phyloP scores from a whole-genome alignment of 345 rosid species.

The Fremontodendron californicum region DNA sequence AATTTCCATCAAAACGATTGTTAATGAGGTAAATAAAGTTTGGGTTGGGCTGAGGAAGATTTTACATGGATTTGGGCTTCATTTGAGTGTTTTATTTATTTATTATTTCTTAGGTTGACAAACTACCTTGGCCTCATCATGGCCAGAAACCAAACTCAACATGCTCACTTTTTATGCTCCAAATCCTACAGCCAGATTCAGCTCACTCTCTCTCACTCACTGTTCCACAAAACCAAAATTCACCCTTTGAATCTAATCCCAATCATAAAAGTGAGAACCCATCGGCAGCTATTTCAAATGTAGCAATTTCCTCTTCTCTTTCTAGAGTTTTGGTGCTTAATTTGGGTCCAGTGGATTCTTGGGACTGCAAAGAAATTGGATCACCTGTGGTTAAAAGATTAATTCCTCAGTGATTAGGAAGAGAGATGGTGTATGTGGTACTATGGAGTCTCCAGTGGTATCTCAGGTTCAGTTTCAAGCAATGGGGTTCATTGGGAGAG shows the following conservation, averaged over 20 bases:
- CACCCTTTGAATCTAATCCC: constrained; percentile 16
- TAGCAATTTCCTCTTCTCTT: constrained; percentile 6
- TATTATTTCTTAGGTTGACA: no score
- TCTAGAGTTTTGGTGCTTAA: constrained; percentile 58
- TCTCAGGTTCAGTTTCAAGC: constrained; percentile 48
- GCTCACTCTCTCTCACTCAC: constrained; percentile 30
- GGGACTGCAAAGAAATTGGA: constrained; percentile 72
- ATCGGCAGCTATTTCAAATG: constrained; percentile 14
- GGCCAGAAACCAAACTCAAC: constrained; percentile 23
- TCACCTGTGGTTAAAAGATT: constrained; percentile 88
- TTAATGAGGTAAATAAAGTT: not conserved
- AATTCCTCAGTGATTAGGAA: constrained; percentile 66
- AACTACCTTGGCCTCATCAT: constrained; percentile 27
- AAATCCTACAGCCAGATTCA: constrained; percentile 20
- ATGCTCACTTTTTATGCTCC: constrained; percentile 10
- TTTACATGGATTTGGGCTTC: not conserved
- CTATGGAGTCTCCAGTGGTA: constrained; percentile 48
- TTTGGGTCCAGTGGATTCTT: constrained; percentile 45
- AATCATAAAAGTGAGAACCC: constrained; percentile 1
- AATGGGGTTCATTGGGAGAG: constrained; percentile 89
- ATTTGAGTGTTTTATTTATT: no score
- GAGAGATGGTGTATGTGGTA: constrained; percentile 97
- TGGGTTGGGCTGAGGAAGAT: not conserved
- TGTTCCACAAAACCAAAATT: constrained; percentile 47
- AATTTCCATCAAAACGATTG: not conserved